Evolutionary conservation across 495 filamentous ascomycete genomes (phyloP), one percentile per base, ranked within the genome.

Genomic region (Alectoria sarmentosa): DNA sequence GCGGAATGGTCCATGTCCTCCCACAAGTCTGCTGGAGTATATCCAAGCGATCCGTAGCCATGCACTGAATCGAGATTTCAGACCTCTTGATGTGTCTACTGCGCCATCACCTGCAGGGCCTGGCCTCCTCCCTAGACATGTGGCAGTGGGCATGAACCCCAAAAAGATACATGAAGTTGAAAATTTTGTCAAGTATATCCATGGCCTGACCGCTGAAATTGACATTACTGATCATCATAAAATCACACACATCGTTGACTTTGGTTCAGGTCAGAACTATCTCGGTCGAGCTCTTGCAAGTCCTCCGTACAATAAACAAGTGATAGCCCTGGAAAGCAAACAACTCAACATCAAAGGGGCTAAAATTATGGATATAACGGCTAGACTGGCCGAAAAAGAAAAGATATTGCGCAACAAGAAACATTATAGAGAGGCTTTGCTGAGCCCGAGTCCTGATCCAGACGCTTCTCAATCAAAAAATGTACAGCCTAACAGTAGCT

Each of bases 241-340:
- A 28, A 86, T 96, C 60, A 90, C 91, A 1, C 92, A 98, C 77
- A 83, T 97, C 63, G 85, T 97, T 60, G 94, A 98, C 74, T 96
- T 96, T 74, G 94, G 94, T 30, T 95, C 90, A 58, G 94, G 94
- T 0, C 94, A 97, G 71, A 97, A 94, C 69, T 98, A 98, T 71
- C 84, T 98, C 2, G 92, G 94, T 15, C 84, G 94, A 52, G 88
- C 90, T 2, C 76, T 98, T 54, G 93, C 94, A 15, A 89, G 86
- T 66, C 79, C 86, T 58, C 92, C 92, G 1, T 96, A 95, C 73
- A 88, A 91, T 66, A 86, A 86, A 69, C 84, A 91, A 68, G 89
- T 98, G 60, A 83, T 97, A 65, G 94, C 94, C 19, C 89, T 98
- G 66, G 94, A 98, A 74, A 90, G 90, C 67, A 89, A 85, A 69